Evolutionary conservation across 805 yeast genomes (phyloP), one percentile per base, ranked within the genome.

Genomic region (Brettanomyces anomalus): DNA sequence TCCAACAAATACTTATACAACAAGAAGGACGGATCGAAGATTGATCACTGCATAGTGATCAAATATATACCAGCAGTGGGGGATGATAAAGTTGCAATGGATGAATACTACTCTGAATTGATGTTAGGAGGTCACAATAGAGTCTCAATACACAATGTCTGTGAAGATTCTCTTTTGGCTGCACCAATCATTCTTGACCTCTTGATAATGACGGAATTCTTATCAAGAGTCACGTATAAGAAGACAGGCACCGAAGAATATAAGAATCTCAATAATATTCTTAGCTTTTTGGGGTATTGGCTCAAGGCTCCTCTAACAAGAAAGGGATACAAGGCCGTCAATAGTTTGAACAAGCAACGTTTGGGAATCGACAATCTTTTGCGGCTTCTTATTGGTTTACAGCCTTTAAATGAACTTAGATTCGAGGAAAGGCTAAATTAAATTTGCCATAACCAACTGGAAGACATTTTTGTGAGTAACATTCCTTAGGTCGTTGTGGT

Each of bases 121-220:
- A 90, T 89, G 97, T 75, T 89, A 55, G 97, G 97, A 48, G 97
- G 97, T 37, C 96, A 89, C 69, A 90, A 89, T 71, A 83, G 93
- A 61, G 84, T 89, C 52, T 80, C 94, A 39, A 83, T 90, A 59
- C 95, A 89, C 68, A 89, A 90, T 62, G 95, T 90, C 35, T 89
- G 97, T 66, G 97, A 89, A 67, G 97, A 89, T 64, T 88, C 96
- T 3, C 71, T 89, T 56, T 74, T 89, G 61, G 97, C 97, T 16
- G 85, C 96, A 20, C 97, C 97, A 40, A 74, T 89, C 63, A 90
- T 89, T 63, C 83, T 89, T 54, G 97, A 89, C 64, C 73, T 89
- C 64, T 84, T 87, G 39, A 82, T 89, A 38, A 82, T 89, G 77
- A 70, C 95, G 45, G 97, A 89, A 67, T 87, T 89, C 65, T 74